Base-by-base conservation (phyloP, 192 early-diverging fungal species). In the Linnemannia zychae region DNA sequence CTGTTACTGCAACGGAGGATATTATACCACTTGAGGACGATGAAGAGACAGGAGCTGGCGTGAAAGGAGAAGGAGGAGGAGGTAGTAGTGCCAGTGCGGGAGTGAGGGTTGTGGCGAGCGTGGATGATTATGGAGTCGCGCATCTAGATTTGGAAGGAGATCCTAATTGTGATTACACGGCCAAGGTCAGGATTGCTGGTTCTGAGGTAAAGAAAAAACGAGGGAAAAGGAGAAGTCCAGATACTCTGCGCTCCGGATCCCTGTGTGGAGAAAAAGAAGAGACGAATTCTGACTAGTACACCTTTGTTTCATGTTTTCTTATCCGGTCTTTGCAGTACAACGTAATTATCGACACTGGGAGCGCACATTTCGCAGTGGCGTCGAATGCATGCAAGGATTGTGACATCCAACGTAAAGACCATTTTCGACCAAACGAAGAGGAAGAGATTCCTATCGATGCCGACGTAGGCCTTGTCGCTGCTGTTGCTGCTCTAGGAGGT, bases 321-420 rank as follows among this genome's bases (percentile, higher is more conserved):
- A 60, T 34, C 11, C 28, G 40, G 0, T 17, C 4, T 12, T 17
- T 7, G 31, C 66, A 85, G 83, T 85, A 75, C 24, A 85, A 85
- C 60, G 83, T 85, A 1, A 85, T 85, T 44, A 85, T 85, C 17
- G 83, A 85, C 15, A 85, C 83, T 0, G 83, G 83, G 13, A 85
- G 83, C 57, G 73, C 83, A 0, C 83, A 85, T 31, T 85, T 85
- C 47, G 83, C 83, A 1, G 70, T 85, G 12, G 83, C 77, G 16
- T 79, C 83, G 7, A 74, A 44, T 37, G 83, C 74, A 1, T 84
- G 81, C 63, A 53, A 18, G n/a, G 72, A 84, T 28, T 84, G 81
- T 44, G 48, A 49, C 28, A 78, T 84, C 1, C 81, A 76, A 4
- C 76, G 15, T 6, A 78, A 71, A 72, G 76, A 78, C 20, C 36